Conservation (phyloP, 1,139 yeast species). For the Yamadazyma triangularis region DNA sequence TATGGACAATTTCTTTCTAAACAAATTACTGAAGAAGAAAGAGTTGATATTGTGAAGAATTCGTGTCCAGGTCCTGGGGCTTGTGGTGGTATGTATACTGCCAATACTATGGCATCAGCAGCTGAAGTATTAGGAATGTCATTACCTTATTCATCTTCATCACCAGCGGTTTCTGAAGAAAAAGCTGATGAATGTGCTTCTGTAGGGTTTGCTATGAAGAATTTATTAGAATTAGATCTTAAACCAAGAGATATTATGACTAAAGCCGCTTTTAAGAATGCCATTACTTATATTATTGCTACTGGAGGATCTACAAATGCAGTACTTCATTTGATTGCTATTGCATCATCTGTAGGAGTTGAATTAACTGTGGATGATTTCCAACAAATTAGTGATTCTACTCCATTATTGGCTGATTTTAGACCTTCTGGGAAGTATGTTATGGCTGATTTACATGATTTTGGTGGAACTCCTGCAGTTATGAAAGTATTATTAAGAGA, state of each 20-base stretch:
- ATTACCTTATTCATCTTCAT: conserved; percentile 88
- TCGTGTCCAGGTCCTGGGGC: conserved; percentile 99
- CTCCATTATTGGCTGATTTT: conserved; percentile 94
- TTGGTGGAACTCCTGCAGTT: conserved; percentile 97
- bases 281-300: conserved; percentile 88
- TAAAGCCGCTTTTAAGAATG: conserved; percentile 86
- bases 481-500: conserved; percentile 80
- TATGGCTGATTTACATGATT: conserved; percentile 88
- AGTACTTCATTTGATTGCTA: conserved; percentile 87
- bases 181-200: conserved; percentile 78
- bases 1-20: conserved; percentile 87
- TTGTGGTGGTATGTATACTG: conserved; percentile 99
- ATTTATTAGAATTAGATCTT: conserved; percentile 68
- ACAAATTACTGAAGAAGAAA: conserved; percentile 69
- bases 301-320: conserved; percentile 99
- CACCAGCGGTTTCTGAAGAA: conserved; percentile 80
- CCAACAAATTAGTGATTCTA: conserved; percentile 85
- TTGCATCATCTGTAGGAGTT: conserved; percentile 87
- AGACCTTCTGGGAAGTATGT: conserved; percentile 96
- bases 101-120: conserved; percentile 98
- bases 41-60: conserved; percentile 79
- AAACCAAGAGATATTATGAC: conserved; percentile 93
- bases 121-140: conserved; percentile 96
- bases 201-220: conserved; percentile 79
- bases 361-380: conserved; percentile 89